These are phyloP conservation scores for Pseudogymnoascus sp. DNA, from an alignment of 2,329 filamentous ascomycete species.

Conservation along the genomic window DNA sequence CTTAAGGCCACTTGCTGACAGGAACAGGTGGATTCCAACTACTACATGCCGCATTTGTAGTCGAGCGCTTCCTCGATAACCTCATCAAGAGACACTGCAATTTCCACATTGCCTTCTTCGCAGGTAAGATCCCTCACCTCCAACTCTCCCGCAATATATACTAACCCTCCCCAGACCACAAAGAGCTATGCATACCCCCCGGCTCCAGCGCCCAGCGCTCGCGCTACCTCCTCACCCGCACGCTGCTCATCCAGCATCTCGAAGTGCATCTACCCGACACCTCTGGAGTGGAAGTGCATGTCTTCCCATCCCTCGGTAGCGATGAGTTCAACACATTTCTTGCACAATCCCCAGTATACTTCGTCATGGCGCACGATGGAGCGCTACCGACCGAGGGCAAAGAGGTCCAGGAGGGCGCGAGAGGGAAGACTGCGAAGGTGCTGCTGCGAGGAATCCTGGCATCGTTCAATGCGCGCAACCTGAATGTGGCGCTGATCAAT, in stretches of 20 bases:
- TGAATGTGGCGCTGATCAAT: slow-evolving; percentile 57
- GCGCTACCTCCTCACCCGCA: slow-evolving; percentile 51
- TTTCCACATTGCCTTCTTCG: slow-evolving; percentile 64
- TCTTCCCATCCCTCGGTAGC: slow-evolving; percentile 39
- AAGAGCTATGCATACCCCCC: slow-evolving; percentile 47
- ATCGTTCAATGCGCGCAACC: slow-evolving; percentile 45
- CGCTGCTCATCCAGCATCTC: slow-evolving; percentile 57
- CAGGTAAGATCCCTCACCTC: slow-evolving; percentile 17
- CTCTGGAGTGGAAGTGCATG: slow-evolving; percentile 29
- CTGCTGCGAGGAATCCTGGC: slow-evolving; percentile 41
- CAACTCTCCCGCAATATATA: not conserved
- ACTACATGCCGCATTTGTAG: slow-evolving; percentile 60
- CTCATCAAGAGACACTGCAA: slow-evolving; percentile 57
- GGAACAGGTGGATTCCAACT: slow-evolving; percentile 55
- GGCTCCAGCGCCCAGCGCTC: slow-evolving; percentile 28
- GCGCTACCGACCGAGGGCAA: slow-evolving; percentile 13
- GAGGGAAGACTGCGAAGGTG: slow-evolving; percentile 17
- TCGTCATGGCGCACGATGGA: slow-evolving; percentile 63
- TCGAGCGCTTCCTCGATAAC: slow-evolving; percentile 57
- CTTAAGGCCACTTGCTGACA: not conserved
- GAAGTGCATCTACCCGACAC: slow-evolving; percentile 20
- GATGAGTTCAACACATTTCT: slow-evolving; percentile 49
- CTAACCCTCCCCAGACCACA: slow-evolving; percentile 32
- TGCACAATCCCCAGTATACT: slow-evolving; percentile 47
- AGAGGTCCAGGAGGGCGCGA: slow-evolving; percentile 10